These are phyloP conservation scores for Lotmaria passim DNA, from an alignment of 208 protist species.

Conservation along the genomic window DNA sequence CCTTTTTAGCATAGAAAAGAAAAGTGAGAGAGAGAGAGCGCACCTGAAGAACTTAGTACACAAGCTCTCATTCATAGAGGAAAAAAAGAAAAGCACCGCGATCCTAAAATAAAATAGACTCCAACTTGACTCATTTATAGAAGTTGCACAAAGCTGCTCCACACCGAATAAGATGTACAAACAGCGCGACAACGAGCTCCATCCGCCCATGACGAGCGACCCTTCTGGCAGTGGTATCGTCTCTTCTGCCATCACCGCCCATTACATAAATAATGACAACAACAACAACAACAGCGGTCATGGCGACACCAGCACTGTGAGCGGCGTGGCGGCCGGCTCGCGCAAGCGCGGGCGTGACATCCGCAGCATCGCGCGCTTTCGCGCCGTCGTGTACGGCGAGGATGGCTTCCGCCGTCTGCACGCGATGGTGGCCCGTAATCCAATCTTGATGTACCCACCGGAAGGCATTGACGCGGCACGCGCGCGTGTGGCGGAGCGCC, in stretches of 20 bases:
- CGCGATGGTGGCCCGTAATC: conserved; percentile 74
- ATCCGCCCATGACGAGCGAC: conserved; percentile 53
- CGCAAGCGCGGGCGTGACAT: conserved; percentile 82
- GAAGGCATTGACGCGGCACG: conserved; percentile 64
- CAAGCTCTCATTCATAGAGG: neutral
- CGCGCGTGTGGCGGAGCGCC: conserved; percentile 18
- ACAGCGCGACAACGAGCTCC: conserved; percentile 66
- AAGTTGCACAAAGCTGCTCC: neutral
- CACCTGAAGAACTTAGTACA: too few species aligned
- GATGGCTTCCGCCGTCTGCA: conserved; percentile 76
- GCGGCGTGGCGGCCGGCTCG: conserved; percentile 35
- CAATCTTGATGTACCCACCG: conserved; percentile 85
- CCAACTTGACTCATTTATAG: too few species aligned
- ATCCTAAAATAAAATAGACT: too few species aligned
- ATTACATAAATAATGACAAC: neutral
- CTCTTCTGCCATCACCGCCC: conserved; percentile 4
- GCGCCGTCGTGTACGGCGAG: conserved; percentile 72
- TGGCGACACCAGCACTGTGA: neutral
- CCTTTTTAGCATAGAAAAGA: too few species aligned
- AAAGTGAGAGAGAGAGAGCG: too few species aligned
- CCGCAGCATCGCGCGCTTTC: conserved; percentile 69
- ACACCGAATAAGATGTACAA: conserved; percentile 50
- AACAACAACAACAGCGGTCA: neutral
- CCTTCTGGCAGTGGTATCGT: conserved; percentile 37
- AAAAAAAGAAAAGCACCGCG: neutral